Percentiles rank a stretch among this genome's conserved stretches.
Evolutionary conservation across 2,329 filamentous ascomycete species (phyloP).

Genomic region (Acarospora socialis): DNA sequence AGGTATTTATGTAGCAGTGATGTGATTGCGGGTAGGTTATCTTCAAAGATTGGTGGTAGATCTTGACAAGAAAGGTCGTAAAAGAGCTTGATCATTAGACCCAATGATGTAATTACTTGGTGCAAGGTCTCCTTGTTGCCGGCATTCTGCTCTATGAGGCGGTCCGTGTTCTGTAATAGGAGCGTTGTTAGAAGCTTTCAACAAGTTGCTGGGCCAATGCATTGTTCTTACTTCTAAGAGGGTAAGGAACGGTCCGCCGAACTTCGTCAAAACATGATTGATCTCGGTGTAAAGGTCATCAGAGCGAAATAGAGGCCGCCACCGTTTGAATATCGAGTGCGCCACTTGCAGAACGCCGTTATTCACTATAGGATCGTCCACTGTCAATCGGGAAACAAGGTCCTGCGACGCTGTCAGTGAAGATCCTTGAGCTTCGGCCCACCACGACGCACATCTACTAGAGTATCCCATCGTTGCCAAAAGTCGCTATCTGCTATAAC

Average conservation of each 20-base stretch:
- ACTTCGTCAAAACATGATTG: slow-evolving; percentile 81
- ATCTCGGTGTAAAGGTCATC: slow-evolving; percentile 90
- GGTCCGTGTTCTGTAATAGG: slow-evolving; percentile 30
- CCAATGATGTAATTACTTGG: slow-evolving; percentile 70
- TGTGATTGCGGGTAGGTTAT: slow-evolving; percentile 65
- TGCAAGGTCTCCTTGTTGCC: slow-evolving; percentile 60
- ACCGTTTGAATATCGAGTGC: slow-evolving; percentile 93
- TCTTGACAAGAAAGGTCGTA: slow-evolving; percentile 98
- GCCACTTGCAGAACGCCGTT: slow-evolving; percentile 92
- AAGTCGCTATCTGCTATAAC: slow-evolving; percentile 97
- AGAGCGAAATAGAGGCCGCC: slow-evolving; percentile 85
- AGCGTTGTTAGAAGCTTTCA: slow-evolving; percentile 2
- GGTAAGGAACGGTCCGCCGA: slow-evolving; percentile 68
- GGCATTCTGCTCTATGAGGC: slow-evolving; percentile 55
- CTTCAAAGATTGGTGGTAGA: slow-evolving; percentile 85
- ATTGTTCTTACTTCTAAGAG: slow-evolving; percentile 51
- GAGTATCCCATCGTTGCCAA: slow-evolving; percentile 89
- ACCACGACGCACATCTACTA: slow-evolving; percentile 52
- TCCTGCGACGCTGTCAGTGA: slow-evolving; percentile 32
- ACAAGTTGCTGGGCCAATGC: not conserved
- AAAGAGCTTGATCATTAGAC: slow-evolving; percentile 79
- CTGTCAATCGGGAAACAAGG: slow-evolving; percentile 72
- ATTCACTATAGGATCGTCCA: slow-evolving; percentile 70
- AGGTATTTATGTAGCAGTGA: slow-evolving; percentile 83
- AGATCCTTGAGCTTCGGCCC: not conserved